Evolutionary conservation across 257 asterid species (phyloP), one percentile per base, ranked within the genome.

Genomic region (Paraleonurus japonicus): DNA sequence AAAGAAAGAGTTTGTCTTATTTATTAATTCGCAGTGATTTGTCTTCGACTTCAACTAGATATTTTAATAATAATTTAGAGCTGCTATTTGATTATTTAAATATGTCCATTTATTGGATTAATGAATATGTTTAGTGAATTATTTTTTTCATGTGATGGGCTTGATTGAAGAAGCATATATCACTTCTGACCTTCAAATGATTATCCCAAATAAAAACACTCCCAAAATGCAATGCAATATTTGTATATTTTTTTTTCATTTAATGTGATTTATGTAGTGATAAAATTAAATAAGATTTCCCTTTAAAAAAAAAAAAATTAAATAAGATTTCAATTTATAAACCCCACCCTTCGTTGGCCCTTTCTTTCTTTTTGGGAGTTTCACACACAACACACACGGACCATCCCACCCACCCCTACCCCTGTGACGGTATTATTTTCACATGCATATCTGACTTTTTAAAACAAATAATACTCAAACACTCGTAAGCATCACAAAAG

Each of bases 401-500:
- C 22, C 48, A 20, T 30, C 64, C 13, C 11, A 47, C 50, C 67
- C 22, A 13, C 63, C 76, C 16, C 69, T 28, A 0, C 32, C 55
- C 3, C 30, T 24, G 37, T 13, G 61, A 16, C 55, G 17, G 72
- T 75, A 75, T 79, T n/a, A 66, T 75, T 79, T 76, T 39, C 84
- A 70, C 81, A 80, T 76, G 84, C 84, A 71, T 61, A n/a, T 61
- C 76, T 67, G 76, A 67, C 76, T 59, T 72, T 70, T 74, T 2
- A 5, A 9, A 37, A 43, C 10, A 41, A 55, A 67, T 66, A 72
- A 23, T 39, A 27, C 48, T 37, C 70, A 32, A 43, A 16, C 51
- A 75, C 65, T 68, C 80, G 69, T 75, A 78, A 71, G 1, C 54
- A 8, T 74, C 82, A 74, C 80, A 62, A 80, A 83, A 83, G 65